Base-by-base conservation (phyloP, 148 eudicot species). In the Euryodendron excelsum region DNA sequence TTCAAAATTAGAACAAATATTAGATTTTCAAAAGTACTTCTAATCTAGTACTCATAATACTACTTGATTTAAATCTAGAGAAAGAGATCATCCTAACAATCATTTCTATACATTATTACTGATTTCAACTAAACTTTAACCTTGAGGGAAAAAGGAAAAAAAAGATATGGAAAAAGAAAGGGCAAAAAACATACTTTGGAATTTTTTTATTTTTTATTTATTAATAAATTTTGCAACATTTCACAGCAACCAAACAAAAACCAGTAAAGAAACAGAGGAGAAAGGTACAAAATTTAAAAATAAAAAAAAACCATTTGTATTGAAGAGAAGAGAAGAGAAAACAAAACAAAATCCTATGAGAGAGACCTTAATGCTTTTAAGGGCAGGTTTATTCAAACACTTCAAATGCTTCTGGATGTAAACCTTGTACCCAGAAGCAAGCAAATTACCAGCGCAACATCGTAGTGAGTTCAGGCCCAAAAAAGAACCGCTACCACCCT, bases 391-490 rank as follows among this genome's bases (percentile, higher is more conserved):
- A 79, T 93, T 93, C 76, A 93, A 64, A 30, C 98, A 90, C 34
- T 88, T 88, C 76, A 93, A 87, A 83, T 91, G 98, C 80, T 89
- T 93, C 45, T 85, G 82, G 21, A 93, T 88, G 73, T 88, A 82
- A 27, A 93, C 85, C 85, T 85, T 89, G 84, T 91, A 91, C 66
- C 84, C 85, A 10, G 88, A 80, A 64, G 76, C 41, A 18, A 84
- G 59, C 25, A 80, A 63, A 80, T 88, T 82, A 33, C 80, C 85
- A 63, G 89, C 88, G 60, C 73, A 85, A 37, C 85, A 81, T 39
- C n/a, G n/a, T n/a, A 78, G 76, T 6, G 85, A 79, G 27, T 79
- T 45, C 65, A 83, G 53, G 48, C 80, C 68, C 69, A 70, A 80
- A 25, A 88, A 21, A 39, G 75, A 77, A 44, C 69, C 77, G 55